A percentile compares a stretch with the other conserved stretches of the same genome.
These are phyloP conservation scores for Suhomyces terraborum DNA, from an alignment of 1,139 yeast species.

Conservation along the genomic window DNA sequence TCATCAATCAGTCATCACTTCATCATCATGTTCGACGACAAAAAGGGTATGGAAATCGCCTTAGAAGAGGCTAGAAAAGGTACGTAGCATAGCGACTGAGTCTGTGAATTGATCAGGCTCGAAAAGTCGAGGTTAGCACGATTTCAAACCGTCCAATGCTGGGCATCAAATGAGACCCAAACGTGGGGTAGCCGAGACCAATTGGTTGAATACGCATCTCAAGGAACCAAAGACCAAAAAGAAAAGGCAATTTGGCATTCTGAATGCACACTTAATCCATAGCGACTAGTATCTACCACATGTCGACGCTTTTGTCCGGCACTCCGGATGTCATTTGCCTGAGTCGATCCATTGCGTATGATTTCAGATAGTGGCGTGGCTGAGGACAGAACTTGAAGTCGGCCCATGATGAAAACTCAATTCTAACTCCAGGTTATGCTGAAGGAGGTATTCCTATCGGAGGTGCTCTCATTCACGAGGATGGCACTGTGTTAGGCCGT, in stretches of 20 bases:
- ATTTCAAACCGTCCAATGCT: not conserved
- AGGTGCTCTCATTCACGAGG: constrained; percentile 70
- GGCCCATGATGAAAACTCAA: too few relatives aligned
- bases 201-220: too few relatives aligned
- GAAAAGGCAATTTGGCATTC: too few relatives aligned
- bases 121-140: not conserved
- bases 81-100: constrained; percentile 25
- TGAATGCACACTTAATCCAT: too few relatives aligned
- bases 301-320: not conserved
- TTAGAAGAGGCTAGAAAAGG: constrained; percentile 70
- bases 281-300: not conserved
- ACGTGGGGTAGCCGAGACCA: too few relatives aligned
- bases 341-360: too few relatives aligned
- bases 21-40: constrained; percentile 52
- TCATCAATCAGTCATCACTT: too few relatives aligned
- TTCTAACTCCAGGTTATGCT: constrained; percentile 44
- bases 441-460: constrained; percentile 96
- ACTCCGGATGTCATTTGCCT: too few relatives aligned
- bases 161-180: too few relatives aligned
- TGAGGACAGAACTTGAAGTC: too few relatives aligned
- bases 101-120: not conserved
- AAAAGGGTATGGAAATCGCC: constrained; percentile 66
- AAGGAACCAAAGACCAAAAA: too few relatives aligned
- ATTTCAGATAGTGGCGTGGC: too few relatives aligned
- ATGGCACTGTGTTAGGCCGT: constrained; percentile 77